Percentiles rank a stretch among this genome's conserved stretches.
Evolutionary conservation across 371 early-diverging fungal genomes (phyloP).

Genomic region (Actinomortierella ambigua): DNA sequence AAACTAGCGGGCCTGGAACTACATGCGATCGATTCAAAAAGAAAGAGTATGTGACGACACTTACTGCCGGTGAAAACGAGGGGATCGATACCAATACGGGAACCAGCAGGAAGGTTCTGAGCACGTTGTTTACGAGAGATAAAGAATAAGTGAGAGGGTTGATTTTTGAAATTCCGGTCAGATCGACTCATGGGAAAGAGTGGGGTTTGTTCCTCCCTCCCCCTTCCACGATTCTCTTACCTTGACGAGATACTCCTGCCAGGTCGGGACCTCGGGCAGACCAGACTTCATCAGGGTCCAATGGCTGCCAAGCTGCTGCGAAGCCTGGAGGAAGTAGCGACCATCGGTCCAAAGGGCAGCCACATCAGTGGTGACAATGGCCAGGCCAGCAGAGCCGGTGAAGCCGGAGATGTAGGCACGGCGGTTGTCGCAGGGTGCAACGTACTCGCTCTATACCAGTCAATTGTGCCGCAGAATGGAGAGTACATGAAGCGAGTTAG

Average conservation of each 20-base stretch:
- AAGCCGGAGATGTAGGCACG: constrained; percentile 97
- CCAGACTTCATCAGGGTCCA: constrained; percentile 96
- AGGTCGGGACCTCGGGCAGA: constrained; percentile 82
- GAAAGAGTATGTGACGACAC: constrained; percentile 8
- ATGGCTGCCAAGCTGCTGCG: constrained; percentile 87
- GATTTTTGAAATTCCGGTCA: no score
- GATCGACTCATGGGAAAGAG: no score
- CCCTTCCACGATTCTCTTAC: no score
- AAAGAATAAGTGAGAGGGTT: background rate
- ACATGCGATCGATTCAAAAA: no score
- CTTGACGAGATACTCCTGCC: constrained; percentile 85
- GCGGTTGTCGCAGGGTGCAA: constrained; percentile 90
- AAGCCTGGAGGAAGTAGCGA: constrained; percentile 97
- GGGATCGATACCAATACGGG: constrained; percentile 89
- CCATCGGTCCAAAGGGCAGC: constrained; percentile 97
- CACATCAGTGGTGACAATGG: constrained; percentile 71
- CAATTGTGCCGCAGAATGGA: background rate
- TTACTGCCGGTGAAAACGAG: constrained; percentile 75
- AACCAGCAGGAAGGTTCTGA: constrained; percentile 65
- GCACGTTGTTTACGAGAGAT: background rate
- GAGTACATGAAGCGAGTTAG: constrained; percentile 4
- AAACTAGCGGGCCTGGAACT: no score
- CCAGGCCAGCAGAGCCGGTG: constrained; percentile 95
- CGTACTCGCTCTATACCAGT: constrained; percentile 89
- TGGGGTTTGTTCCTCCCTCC: no score